These are phyloP conservation scores for Pseudoneurospora amorphoporcata DNA, from an alignment of 495 filamentous ascomycete genomes.

Conservation along the genomic window DNA sequence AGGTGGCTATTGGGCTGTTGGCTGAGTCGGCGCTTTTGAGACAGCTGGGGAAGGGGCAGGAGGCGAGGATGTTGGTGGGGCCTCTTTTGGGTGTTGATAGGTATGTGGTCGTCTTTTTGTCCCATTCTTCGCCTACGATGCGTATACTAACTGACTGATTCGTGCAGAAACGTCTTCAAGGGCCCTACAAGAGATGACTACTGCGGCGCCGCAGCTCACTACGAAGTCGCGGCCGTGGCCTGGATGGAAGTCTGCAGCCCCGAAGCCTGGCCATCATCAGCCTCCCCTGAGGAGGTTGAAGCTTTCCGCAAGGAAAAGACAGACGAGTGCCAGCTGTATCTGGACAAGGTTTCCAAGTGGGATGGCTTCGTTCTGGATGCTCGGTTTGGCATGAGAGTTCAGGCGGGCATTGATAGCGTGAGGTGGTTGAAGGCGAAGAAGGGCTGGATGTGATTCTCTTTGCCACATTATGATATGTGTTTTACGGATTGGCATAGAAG, in stretches of 20 bases:
- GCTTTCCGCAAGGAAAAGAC: conserved; percentile 43
- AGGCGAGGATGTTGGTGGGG: conserved; percentile 55
- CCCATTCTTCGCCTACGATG: neutral
- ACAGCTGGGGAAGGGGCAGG: conserved; percentile 45
- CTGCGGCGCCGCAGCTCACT: conserved; percentile 67
- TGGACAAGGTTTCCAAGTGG: conserved; percentile 75
- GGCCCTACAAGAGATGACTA: conserved; percentile 72
- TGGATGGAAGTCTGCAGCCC: conserved; percentile 53
- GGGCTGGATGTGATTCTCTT: conserved; percentile 19
- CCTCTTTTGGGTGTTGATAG: conserved; percentile 53
- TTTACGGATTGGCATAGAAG: neutral
- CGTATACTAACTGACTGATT: neutral
- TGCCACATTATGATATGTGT: neutral
- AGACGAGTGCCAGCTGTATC: conserved; percentile 56
- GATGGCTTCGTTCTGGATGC: conserved; percentile 81
- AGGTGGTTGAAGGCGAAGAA: conserved; percentile 48
- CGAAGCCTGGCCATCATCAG: conserved; percentile 11
- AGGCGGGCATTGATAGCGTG: conserved; percentile 70
- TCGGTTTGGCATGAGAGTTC: conserved; percentile 74
- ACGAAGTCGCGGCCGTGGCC: conserved; percentile 75
- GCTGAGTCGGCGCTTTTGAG: conserved; percentile 59
- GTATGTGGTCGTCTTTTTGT: conserved; percentile 18
- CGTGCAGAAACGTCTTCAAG: conserved; percentile 50
- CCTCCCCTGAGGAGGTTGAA: conserved; percentile 16
- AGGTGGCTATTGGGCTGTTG: conserved; percentile 58